Evolutionary conservation across 148 eudicot species (phyloP).

Genomic region (Rhododendron henanense): DNA sequence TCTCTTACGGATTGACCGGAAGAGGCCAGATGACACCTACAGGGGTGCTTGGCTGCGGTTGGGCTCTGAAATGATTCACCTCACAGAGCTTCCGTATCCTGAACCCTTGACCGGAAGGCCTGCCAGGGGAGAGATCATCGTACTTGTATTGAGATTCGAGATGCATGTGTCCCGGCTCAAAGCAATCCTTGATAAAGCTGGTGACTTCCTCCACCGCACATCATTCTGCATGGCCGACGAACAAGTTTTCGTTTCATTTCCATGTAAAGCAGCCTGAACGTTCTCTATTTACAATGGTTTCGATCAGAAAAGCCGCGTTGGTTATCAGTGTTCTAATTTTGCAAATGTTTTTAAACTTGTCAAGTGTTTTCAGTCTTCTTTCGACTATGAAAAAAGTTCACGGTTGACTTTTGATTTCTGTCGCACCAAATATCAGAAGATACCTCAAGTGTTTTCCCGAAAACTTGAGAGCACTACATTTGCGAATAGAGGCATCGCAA

Average conservation of each 20-base stretch:
- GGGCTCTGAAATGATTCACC: slow-evolving; percentile 89
- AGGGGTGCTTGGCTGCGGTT: slow-evolving; percentile 98
- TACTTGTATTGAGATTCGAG: slow-evolving; percentile 59
- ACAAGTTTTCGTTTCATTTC: neutral
- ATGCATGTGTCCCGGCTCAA: slow-evolving; percentile 71
- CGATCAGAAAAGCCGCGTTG: too few species aligned
- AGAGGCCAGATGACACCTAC: slow-evolving; percentile 81
- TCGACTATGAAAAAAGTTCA: neutral
- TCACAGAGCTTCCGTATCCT: slow-evolving; percentile 97
- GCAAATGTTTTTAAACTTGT: too few species aligned
- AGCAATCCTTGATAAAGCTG: slow-evolving; percentile 49
- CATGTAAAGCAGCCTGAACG: neutral
- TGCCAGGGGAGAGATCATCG: slow-evolving; percentile 83
- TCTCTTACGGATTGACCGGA: too few species aligned
- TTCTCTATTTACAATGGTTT: neutral
- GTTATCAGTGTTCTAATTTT: too few species aligned
- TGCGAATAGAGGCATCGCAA: neutral
- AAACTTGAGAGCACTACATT: neutral
- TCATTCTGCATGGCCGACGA: neutral
- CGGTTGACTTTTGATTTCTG: neutral
- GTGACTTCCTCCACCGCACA: neutral
- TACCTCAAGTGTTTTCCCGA: neutral
- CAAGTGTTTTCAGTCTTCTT: too few species aligned
- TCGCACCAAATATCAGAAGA: neutral
- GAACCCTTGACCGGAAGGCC: slow-evolving; percentile 88